Evolutionary conservation across 768 basidiomycete species (phyloP).

Genomic region (Nidula microcarpa): DNA sequence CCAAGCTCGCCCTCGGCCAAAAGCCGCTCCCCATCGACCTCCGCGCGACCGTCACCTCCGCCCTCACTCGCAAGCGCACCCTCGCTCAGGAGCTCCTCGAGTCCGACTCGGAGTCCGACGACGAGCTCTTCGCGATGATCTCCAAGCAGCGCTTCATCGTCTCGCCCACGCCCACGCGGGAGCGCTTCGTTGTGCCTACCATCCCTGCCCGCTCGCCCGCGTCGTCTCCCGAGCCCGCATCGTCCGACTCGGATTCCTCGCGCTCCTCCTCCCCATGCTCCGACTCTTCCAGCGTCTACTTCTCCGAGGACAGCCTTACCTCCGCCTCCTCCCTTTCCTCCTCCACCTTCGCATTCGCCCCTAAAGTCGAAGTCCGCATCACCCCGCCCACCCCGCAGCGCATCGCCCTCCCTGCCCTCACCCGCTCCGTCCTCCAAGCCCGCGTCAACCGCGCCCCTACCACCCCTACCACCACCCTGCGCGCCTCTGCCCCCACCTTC

Average conservation of each 20-base stretch:
- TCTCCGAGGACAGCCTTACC: slow-evolving; percentile 27
- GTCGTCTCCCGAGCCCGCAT: slow-evolving; percentile 16
- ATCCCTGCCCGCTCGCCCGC: slow-evolving; percentile 9
- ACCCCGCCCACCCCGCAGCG: neutral
- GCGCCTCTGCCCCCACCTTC: neutral
- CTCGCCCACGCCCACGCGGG: slow-evolving; percentile 31
- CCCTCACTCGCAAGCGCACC: slow-evolving; percentile 19
- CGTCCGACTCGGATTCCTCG: slow-evolving; percentile 21
- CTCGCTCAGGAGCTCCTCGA: slow-evolving; percentile 30
- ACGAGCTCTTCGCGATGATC: slow-evolving; percentile 33
- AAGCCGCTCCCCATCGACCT: slow-evolving; percentile 4
- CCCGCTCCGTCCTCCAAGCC: slow-evolving; percentile 1
- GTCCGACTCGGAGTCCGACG: slow-evolving; percentile 24
- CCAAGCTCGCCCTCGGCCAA: slow-evolving; percentile 16
- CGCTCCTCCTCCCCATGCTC: slow-evolving; percentile 25
- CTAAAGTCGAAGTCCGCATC: neutral
- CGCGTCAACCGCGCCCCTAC: neutral
- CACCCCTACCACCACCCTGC: slow-evolving; percentile 1
- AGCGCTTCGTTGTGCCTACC: slow-evolving; percentile 16
- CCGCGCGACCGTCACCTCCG: slow-evolving; percentile 9
- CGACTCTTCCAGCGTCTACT: slow-evolving; percentile 3
- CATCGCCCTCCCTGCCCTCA: neutral
- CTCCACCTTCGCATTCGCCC: neutral
- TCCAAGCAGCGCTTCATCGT: slow-evolving; percentile 21
- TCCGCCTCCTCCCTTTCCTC: slow-evolving; percentile 28